These are phyloP conservation scores for Populus hybrid DNA, from an alignment of 441 rosid genomes.

Conservation along the genomic window DNA sequence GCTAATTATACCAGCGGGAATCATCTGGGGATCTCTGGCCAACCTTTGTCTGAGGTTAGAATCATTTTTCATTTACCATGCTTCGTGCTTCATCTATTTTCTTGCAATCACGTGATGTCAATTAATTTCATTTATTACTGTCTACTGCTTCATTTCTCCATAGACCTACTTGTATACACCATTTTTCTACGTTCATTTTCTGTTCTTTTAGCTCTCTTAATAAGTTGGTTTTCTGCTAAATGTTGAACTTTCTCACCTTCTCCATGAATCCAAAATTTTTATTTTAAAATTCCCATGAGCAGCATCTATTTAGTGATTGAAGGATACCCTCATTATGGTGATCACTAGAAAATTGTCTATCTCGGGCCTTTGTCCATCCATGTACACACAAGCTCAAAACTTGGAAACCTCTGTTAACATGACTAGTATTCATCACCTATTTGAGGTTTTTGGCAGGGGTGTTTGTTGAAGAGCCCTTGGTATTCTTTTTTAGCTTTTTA, in stretches of 20 bases:
- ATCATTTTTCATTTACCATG: conserved; percentile 3
- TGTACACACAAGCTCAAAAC: background rate
- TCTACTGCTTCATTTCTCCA: background rate
- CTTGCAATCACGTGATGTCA: background rate
- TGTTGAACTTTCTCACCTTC: background rate
- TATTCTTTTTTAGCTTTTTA: background rate
- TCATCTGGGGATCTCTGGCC: conserved; percentile 32
- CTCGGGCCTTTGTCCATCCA: background rate
- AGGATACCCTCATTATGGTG: background rate
- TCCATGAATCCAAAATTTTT: background rate
- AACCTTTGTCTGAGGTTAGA: conserved; percentile 63
- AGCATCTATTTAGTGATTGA: background rate
- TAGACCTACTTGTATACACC: background rate
- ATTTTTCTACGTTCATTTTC: background rate
- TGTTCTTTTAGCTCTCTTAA: background rate
- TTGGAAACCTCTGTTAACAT: background rate
- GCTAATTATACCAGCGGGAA: conserved; percentile 17
- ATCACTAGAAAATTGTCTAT: background rate
- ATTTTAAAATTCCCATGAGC: background rate
- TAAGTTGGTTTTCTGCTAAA: background rate
- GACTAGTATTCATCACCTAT: background rate
- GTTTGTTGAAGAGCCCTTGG: background rate
- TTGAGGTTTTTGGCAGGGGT: background rate
- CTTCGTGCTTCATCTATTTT: conserved; percentile 3
- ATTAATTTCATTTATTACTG: background rate